Base-by-base conservation (phyloP, 495 filamentous ascomycete genomes). In the Immersiella caudata region DNA sequence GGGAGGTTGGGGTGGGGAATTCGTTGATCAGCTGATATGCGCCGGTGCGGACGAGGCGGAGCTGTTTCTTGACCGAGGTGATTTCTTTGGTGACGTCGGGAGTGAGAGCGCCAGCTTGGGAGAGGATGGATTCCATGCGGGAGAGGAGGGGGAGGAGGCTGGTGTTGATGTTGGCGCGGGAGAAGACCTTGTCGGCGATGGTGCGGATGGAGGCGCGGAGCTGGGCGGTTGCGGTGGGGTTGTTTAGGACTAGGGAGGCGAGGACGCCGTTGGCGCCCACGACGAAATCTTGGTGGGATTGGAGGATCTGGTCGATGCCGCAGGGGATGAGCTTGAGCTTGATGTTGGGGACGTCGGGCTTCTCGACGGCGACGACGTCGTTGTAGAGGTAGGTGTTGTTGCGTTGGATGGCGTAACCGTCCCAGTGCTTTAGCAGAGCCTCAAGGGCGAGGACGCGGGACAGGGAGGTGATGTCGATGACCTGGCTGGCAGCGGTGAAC, bases 291-390 rank as follows among this genome's bases (percentile, higher is more conserved):
- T 24, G 50, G 50, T 18, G 5, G 18, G 16, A 6, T 6, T 6
- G 5, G 50, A 54, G 21, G 50, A 54, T 54, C 50, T 6, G 5
- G 50, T 54, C 50, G 50, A 54, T 54, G 50, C 50, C 50, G 33
- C 50, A 24, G 21, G 50, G 50, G 50, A 54, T 54, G 50, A 54
- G 21, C 50, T 24, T 54, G 50, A 54, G 50, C 50, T 54, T 54
- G 50, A 54, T 18, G 50, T 54, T 54, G 50, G 50, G 6, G 21
- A 18, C 16, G 50, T 54, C 50, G 16, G 50, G 50, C 21, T 54
- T 54, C 50, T 54, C 50, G 21, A 54, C 50, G 50, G 50, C 50
- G 18, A 54, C 50, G 50, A 24, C 21, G 50, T 54, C 50, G 50
- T 54, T 54, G 21, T 54, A 54, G 5, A 54, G 5, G 21, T 54